These are phyloP conservation scores for Diospyros kaki DNA, from an alignment of 148 eudicot genomes.

Conservation along the genomic window DNA sequence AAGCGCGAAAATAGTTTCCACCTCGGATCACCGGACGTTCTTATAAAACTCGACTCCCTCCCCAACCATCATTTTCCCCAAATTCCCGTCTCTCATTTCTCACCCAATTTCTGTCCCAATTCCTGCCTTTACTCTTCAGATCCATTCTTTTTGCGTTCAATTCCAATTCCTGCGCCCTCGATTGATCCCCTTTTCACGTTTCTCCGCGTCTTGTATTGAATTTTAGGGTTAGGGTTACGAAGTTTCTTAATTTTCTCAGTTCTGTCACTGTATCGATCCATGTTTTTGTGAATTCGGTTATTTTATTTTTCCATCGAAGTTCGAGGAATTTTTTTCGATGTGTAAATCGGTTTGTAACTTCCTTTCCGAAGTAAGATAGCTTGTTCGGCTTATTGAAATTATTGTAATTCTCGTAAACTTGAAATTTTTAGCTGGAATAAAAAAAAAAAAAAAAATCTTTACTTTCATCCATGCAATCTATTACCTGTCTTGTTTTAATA, in stretches of 20 bases:
- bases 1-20: not conserved
- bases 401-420: not conserved
- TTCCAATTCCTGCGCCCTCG: not conserved
- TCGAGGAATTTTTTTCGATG: not conserved
- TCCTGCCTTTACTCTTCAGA: not conserved
- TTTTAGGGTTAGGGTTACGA: conserved; percentile 17
- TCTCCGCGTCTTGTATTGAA: not conserved
- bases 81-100: not conserved
- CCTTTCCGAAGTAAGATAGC: not conserved
- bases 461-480: not conserved
- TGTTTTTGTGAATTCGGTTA: not conserved
- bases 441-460: not conserved
- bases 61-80: not conserved
- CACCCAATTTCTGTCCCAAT: not conserved
- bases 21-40: not conserved
- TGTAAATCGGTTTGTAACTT: not conserved
- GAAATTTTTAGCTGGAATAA: not conserved
- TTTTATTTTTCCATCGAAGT: not conserved
- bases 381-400: not conserved
- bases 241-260: not conserved
- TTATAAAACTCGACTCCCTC: not conserved
- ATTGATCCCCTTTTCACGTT: not conserved
- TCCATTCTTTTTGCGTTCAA: not conserved
- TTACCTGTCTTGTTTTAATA: not conserved
- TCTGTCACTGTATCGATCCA: not conserved